Conservation (phyloP, 495 filamentous ascomycete species). For the Immersiella caudata region DNA sequence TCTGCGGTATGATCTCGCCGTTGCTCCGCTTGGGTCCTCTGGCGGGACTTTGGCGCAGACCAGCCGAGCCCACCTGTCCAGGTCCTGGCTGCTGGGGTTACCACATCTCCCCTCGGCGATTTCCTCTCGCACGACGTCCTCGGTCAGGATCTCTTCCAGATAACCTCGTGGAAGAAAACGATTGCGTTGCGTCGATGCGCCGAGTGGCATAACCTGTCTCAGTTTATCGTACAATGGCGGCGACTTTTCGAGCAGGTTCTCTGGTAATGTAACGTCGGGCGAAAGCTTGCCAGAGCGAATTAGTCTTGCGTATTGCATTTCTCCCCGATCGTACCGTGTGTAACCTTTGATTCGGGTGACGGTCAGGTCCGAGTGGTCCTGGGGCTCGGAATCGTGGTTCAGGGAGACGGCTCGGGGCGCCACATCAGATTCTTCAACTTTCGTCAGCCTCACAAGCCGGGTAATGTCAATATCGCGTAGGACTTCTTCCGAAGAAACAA, state of each 20-base stretch:
- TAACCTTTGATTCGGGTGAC: conserved; percentile 1
- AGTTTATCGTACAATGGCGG: neutral
- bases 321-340: neutral
- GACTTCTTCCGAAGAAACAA: no score
- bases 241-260: neutral
- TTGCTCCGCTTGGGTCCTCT: neutral
- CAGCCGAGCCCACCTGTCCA: neutral
- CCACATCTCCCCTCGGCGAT: neutral
- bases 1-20: conserved; percentile 3
- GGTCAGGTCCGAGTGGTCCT: conserved; percentile 1
- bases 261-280: neutral
- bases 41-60: neutral
- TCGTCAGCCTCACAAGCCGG: no score
- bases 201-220: neutral
- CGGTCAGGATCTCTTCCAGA: neutral
- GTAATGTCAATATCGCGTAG: no score
- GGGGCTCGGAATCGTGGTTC: no score
- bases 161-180: neutral
- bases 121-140: neutral
- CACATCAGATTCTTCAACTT: no score
- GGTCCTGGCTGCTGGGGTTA: neutral
- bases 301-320: neutral
- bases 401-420: no score
- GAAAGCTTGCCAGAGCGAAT: neutral
- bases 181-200: neutral